These are phyloP conservation scores for Spongiforma sp. DNA, from an alignment of 1,284 basidiomycete genomes.

Conservation along the genomic window DNA sequence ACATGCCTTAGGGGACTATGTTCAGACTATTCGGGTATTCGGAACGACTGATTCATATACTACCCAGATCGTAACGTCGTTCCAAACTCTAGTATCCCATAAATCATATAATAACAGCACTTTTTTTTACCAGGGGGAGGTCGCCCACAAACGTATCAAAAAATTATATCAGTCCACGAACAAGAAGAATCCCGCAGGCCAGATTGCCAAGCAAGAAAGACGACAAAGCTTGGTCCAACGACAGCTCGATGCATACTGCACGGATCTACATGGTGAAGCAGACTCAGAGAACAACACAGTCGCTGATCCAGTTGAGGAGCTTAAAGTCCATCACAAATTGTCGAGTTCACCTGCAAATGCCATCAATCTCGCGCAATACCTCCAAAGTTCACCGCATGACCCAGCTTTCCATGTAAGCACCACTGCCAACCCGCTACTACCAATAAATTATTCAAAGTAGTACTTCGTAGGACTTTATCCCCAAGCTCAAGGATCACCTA, in stretches of 20 bases:
- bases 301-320: not conserved
- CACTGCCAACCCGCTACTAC: too few relatives aligned
- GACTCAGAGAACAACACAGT: not conserved
- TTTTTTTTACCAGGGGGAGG: not conserved
- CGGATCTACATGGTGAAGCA: not conserved
- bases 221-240: not conserved
- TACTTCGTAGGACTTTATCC: slow-evolving; percentile 22
- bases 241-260: not conserved
- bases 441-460: too few relatives aligned
- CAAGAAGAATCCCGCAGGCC: not conserved
- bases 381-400: slow-evolving; percentile 9
- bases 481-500: slow-evolving; percentile 23
- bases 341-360: not conserved
- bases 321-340: slow-evolving; percentile 13
- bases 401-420: slow-evolving; percentile 16
- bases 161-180: not conserved
- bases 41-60: not conserved
- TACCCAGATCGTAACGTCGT: not conserved
- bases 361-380: slow-evolving; percentile 12
- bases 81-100: not conserved
- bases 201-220: not conserved
- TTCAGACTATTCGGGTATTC: not conserved
- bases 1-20: not conserved
- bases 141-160: not conserved
- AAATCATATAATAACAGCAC: not conserved